Conservation (phyloP, 2,329 filamentous ascomycete species). For the Domatiomyces catenatus region DNA sequence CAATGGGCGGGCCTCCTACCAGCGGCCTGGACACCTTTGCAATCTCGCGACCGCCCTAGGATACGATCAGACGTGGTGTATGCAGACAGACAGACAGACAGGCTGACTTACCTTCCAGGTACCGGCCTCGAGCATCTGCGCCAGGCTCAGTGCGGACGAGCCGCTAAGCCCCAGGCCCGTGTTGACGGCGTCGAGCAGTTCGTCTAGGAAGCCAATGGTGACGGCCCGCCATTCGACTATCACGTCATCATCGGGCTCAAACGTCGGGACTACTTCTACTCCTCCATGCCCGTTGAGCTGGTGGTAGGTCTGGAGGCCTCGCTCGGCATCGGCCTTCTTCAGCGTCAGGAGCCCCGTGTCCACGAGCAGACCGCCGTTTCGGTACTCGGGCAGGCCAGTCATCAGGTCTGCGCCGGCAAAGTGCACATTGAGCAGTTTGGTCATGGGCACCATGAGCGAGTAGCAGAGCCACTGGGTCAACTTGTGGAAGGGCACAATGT, state of each 20-base stretch:
- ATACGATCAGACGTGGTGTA: conserved; percentile 20
- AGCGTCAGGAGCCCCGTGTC: conserved; percentile 68
- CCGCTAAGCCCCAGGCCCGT: conserved; percentile 51
- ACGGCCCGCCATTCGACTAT: conserved; percentile 66
- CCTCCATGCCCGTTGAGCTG: conserved; percentile 55
- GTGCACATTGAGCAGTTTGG: conserved; percentile 60
- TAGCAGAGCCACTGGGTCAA: conserved; percentile 90
- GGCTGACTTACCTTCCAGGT: conserved; percentile 73
- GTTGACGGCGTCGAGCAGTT: conserved; percentile 55
- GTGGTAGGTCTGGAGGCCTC: conserved; percentile 54
- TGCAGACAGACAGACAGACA: not conserved
- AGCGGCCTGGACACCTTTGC: conserved; percentile 91
- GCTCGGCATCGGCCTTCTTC: conserved; percentile 52
- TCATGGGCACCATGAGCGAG: conserved; percentile 84
- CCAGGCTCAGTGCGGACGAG: conserved; percentile 54
- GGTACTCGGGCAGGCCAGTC: conserved; percentile 80
- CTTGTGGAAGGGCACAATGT: conserved; percentile 83
- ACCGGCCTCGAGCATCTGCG: conserved; percentile 86
- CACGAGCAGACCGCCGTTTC: conserved; percentile 78
- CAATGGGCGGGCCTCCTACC: conserved; percentile 88
- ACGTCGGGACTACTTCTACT: conserved; percentile 59
- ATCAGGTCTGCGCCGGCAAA: conserved; percentile 69
- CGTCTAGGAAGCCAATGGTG: conserved; percentile 60
- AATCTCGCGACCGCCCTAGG: conserved; percentile 76
- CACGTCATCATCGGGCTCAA: conserved; percentile 58